A percentile compares a stretch with the other conserved stretches of the same genome.
Evolutionary conservation across 2,329 filamentous ascomycete genomes (phyloP).

Genomic region (Rutstroemia sp.): DNA sequence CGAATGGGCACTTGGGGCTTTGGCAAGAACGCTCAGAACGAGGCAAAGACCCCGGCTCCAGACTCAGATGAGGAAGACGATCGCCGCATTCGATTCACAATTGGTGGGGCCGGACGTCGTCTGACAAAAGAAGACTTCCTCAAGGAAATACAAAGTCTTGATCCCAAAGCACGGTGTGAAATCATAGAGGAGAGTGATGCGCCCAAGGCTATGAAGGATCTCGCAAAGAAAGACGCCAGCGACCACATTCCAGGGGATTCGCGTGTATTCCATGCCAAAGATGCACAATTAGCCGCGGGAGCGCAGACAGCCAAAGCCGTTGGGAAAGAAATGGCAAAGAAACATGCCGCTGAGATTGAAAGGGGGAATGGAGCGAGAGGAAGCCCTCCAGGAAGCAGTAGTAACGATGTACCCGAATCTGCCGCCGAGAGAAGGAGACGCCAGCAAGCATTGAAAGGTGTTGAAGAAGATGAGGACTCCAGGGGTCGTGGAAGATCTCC

Average conservation of each 20-base stretch:
- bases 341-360: conserved; percentile 12
- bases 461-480: conserved; percentile 30
- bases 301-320: conserved; percentile 12
- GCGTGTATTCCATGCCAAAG: conserved; percentile 33
- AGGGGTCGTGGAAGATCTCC: conserved; percentile 32
- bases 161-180: conserved; percentile 47
- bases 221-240: conserved; percentile 25
- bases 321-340: conserved; percentile 17
- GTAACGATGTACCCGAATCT: conserved; percentile 14
- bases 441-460: conserved; percentile 42
- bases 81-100: conserved; percentile 66
- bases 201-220: conserved; percentile 23
- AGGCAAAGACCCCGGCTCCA: conserved; percentile 19
- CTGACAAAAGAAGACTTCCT: conserved; percentile 81
- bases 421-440: conserved; percentile 53
- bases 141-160: conserved; percentile 62
- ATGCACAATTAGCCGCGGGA: conserved; percentile 11
- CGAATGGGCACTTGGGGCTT: conserved; percentile 27
- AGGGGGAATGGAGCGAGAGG: not conserved
- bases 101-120: conserved; percentile 62
- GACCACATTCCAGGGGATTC: conserved; percentile 18
- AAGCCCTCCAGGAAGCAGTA: not conserved
- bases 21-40: conserved; percentile 12
- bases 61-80: conserved; percentile 56
- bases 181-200: conserved; percentile 25